Conservation (phyloP, 352 stramenopile species). For the Phytophthora megakarya region DNA sequence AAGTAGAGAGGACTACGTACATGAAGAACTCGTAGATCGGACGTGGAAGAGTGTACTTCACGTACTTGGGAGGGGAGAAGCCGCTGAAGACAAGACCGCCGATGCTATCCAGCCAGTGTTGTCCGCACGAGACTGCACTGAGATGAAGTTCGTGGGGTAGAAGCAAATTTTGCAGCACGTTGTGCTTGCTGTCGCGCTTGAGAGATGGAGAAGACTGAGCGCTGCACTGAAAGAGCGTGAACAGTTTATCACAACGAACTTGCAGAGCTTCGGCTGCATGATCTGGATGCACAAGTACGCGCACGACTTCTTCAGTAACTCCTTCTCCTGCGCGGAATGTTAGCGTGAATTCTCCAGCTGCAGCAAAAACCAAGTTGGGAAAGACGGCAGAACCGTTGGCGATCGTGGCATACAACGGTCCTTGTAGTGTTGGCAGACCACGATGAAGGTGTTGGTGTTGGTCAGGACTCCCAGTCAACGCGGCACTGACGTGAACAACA, state of each 20-base stretch:
- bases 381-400: conserved; percentile 50
- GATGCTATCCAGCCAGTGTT: conserved; percentile 43
- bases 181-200: background rate
- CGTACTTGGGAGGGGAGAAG: background rate
- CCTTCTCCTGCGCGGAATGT: conserved; percentile 30
- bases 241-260: conserved; percentile 39
- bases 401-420: conserved; percentile 25
- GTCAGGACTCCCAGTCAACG: conserved; percentile 2
- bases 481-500: conserved; percentile 30
- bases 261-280: conserved; percentile 21
- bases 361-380: conserved; percentile 42
- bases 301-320: conserved; percentile 42
- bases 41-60: conserved; percentile 48
- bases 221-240: conserved; percentile 41
- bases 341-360: conserved; percentile 49
- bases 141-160: conserved; percentile 28
- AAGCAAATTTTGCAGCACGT: conserved; percentile 31
- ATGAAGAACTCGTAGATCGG: conserved; percentile 60
- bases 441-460: background rate
- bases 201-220: background rate
- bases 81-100: conserved; percentile 38
- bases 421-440: conserved; percentile 22
- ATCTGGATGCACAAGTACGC: conserved; percentile 49
- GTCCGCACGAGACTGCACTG: conserved; percentile 38
- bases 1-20: conserved; percentile 35